phyloP scores from a whole-genome alignment of 1,284 basidiomycete species.

The Heterobasidion occidentale region DNA sequence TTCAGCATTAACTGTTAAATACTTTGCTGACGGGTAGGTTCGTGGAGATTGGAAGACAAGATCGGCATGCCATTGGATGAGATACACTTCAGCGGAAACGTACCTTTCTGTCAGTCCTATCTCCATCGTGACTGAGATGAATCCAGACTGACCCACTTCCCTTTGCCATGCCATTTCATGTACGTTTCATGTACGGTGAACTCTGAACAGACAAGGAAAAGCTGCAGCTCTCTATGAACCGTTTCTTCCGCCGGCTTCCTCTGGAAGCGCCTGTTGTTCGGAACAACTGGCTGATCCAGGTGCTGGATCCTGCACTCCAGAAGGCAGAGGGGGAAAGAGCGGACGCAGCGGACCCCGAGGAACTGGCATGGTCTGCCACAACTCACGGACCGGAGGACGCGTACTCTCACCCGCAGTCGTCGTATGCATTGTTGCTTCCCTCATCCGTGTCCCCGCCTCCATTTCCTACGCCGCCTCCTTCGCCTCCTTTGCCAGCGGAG shows the following conservation, averaged over 20 bases:
- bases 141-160: not conserved
- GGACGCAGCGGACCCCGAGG: constrained; percentile 40
- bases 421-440: constrained; percentile 6
- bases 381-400: constrained; percentile 60
- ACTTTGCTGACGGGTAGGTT: constrained; percentile 33
- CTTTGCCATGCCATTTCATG: not conserved
- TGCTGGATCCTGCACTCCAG: constrained; percentile 27
- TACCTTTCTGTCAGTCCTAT: constrained; percentile 55
- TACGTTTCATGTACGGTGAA: not conserved
- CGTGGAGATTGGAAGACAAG: constrained; percentile 75
- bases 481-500: not conserved
- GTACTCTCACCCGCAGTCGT: constrained; percentile 27
- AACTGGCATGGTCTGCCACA: constrained; percentile 60
- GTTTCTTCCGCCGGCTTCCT: constrained; percentile 61
- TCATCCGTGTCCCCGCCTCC: not conserved
- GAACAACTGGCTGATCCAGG: constrained; percentile 67
- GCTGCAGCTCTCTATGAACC: constrained; percentile 54
- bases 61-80: constrained; percentile 66
- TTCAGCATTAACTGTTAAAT: too few relatives aligned
- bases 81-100: constrained; percentile 62
- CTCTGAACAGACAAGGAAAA: constrained; percentile 47
- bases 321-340: constrained; percentile 3
- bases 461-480: not conserved
- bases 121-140: not conserved
- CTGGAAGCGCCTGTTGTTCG: constrained; percentile 65